Percentiles rank a stretch among this genome's conserved stretches.
phyloP scores from a whole-genome alignment of 164 flowering plant species.

The Akebia trifoliata region DNA sequence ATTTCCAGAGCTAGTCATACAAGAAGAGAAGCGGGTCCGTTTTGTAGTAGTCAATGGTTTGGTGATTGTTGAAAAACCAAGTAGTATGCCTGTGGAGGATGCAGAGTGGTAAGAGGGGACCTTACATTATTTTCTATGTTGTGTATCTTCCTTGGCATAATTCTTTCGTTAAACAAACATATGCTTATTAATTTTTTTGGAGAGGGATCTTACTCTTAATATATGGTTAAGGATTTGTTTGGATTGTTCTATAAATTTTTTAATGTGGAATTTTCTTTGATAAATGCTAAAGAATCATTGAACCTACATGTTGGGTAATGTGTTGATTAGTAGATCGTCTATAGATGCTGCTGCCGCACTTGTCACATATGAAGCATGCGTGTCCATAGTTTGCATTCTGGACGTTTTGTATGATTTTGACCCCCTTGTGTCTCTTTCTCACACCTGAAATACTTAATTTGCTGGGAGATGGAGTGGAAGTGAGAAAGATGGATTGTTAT shows the following conservation, averaged over 20 bases:
- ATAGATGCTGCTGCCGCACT: too few relatives aligned
- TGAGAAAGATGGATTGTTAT: too few relatives aligned
- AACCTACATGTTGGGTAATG: not conserved
- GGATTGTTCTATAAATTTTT: not conserved
- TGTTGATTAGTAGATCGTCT: not conserved
- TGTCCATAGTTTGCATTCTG: too few relatives aligned
- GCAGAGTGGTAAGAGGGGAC: conserved; percentile 73
- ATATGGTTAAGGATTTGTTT: not conserved
- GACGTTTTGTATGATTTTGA: too few relatives aligned
- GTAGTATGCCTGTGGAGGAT: conserved; percentile 53
- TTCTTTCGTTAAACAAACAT: too few relatives aligned
- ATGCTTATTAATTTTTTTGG: too few relatives aligned
- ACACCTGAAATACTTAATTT: too few relatives aligned
- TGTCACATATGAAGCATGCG: too few relatives aligned
- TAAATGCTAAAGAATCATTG: not conserved
- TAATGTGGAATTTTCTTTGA: not conserved
- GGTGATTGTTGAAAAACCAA: conserved; percentile 78
- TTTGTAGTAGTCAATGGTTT: conserved; percentile 99
- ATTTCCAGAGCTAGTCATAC: conserved; percentile 93
- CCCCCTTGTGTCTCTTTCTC: too few relatives aligned
- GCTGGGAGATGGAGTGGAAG: too few relatives aligned
- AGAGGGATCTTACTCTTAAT: not conserved
- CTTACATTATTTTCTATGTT: not conserved
- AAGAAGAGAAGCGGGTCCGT: conserved; percentile 96
- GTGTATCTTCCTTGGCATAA: not conserved